A percentile compares a stretch with the other conserved stretches of the same genome.
phyloP scores from a whole-genome alignment of 768 basidiomycete genomes.

The Boletus rubropictus region DNA sequence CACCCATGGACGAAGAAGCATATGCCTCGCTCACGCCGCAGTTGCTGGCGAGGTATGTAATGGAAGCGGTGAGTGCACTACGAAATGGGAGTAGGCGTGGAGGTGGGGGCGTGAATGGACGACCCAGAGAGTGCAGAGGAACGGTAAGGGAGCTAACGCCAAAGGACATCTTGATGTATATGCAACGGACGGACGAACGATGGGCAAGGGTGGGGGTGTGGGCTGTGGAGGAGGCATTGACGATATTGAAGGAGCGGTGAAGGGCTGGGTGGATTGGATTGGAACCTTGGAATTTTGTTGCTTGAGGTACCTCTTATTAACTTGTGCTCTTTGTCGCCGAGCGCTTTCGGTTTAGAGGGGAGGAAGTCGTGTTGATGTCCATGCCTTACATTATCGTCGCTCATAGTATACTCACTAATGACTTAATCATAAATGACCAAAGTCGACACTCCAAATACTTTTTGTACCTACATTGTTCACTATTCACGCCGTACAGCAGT shows the following conservation, averaged over 20 bases:
- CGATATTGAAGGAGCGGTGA: conserved; percentile 20
- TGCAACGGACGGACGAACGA: conserved; percentile 51
- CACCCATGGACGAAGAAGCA: conserved; percentile 48
- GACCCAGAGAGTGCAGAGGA: not conserved
- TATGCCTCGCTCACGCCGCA: conserved; percentile 57
- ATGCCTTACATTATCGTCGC: not conserved
- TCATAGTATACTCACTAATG: too few relatives aligned
- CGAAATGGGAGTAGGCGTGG: conserved; percentile 8
- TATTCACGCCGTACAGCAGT: too few relatives aligned
- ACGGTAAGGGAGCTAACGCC: conserved; percentile 26
- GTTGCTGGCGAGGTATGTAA: conserved; percentile 45
- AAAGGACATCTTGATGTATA: conserved; percentile 41
- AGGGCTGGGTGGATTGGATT: not conserved
- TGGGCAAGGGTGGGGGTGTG: conserved; percentile 64
- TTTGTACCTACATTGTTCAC: too few relatives aligned
- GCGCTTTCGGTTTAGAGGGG: not conserved
- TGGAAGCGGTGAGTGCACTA: conserved; percentile 39
- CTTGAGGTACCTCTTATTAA: too few relatives aligned
- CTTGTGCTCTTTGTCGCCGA: not conserved
- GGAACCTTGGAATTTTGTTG: not conserved
- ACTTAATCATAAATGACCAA: too few relatives aligned
- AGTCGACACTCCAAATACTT: too few relatives aligned
- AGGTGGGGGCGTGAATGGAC: conserved; percentile 10
- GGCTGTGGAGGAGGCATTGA: conserved; percentile 57
- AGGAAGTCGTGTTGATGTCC: not conserved